Evolutionary conservation across 1,139 yeast genomes (phyloP).

Genomic region (Insectozyma bohioensis): DNA sequence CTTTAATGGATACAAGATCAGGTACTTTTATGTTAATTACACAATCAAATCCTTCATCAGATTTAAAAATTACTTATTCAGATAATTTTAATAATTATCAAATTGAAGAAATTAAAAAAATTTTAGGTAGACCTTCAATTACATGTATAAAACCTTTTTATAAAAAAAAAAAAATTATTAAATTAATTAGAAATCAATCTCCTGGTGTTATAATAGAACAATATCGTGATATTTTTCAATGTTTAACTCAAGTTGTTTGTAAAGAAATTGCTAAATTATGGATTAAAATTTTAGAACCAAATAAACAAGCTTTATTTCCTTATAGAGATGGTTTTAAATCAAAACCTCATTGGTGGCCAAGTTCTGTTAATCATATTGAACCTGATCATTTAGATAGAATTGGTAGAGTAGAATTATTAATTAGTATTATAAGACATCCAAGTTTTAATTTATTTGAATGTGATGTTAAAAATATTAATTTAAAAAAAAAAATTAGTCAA

Average conservation of each 20-base stretch:
- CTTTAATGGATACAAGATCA: constrained; percentile 1
- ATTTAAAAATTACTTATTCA: constrained; percentile 17
- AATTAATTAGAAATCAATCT: constrained; percentile 5
- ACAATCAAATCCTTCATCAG: constrained; percentile 10
- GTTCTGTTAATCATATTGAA: constrained; percentile 56
- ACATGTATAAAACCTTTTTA: constrained; percentile 18
- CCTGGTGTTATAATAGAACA: constrained; percentile 11
- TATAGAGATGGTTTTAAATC: constrained; percentile 51
- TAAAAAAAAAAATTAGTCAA: constrained; percentile 13
- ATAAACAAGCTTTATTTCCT: constrained; percentile 63
- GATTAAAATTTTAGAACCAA: constrained; percentile 67
- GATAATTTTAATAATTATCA: constrained; percentile 16
- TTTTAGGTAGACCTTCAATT: constrained; percentile 11
- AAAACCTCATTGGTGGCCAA: constrained; percentile 77
- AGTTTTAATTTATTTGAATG: constrained; percentile 24
- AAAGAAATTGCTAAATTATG: constrained; percentile 64
- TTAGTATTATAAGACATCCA: constrained; percentile 37
- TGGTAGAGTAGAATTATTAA: constrained; percentile 49
- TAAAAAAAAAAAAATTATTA: constrained; percentile 10
- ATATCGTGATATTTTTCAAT: constrained; percentile 18
- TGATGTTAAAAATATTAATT: constrained; percentile 17
- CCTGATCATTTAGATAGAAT: constrained; percentile 70
- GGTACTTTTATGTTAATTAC: constrained; percentile 10
- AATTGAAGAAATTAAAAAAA: constrained; percentile 13
- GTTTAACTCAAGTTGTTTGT: constrained; percentile 51